These are phyloP conservation scores for Blastobotrys buckinghamii DNA, from an alignment of 1,139 yeast genomes.

Conservation along the genomic window DNA sequence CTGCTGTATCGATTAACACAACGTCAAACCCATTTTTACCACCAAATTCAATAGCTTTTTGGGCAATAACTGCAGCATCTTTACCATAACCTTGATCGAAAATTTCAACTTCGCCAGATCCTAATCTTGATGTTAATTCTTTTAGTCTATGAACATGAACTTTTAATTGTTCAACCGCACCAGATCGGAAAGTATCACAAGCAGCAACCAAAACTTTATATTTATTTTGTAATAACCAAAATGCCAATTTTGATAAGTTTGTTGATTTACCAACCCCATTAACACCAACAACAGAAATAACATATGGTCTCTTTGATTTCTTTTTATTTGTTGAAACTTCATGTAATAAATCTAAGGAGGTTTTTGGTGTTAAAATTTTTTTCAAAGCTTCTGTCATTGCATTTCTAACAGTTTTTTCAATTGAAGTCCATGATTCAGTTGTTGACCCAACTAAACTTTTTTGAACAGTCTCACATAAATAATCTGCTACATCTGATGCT, in stretches of 20 bases:
- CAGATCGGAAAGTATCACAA: constrained; percentile 96
- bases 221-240: constrained; percentile 90
- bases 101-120: constrained; percentile 61
- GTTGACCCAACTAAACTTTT: constrained; percentile 57
- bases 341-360: constrained; percentile 79
- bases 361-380: constrained; percentile 84
- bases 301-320: constrained; percentile 56
- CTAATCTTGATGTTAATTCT: constrained; percentile 47
- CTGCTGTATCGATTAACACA: constrained; percentile 94
- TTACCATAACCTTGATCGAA: constrained; percentile 97
- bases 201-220: constrained; percentile 87
- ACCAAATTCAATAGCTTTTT: constrained; percentile 79
- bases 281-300: constrained; percentile 94
- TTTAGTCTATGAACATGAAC: constrained; percentile 86
- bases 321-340: constrained; percentile 52
- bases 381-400: constrained; percentile 73
- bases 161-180: constrained; percentile 94
- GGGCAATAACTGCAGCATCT: constrained; percentile 94
- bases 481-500: constrained; percentile 52
- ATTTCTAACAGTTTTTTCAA: constrained; percentile 53
- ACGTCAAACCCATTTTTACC: constrained; percentile 66
- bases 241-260: constrained; percentile 87
- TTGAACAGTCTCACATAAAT: constrained; percentile 53
- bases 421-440: constrained; percentile 60
- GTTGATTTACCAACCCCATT: constrained; percentile 98